Percentiles rank a stretch among this genome's conserved stretches.
These are phyloP conservation scores for Penicillium steckii DNA, from an alignment of 495 filamentous ascomycete genomes.

Conservation along the genomic window DNA sequence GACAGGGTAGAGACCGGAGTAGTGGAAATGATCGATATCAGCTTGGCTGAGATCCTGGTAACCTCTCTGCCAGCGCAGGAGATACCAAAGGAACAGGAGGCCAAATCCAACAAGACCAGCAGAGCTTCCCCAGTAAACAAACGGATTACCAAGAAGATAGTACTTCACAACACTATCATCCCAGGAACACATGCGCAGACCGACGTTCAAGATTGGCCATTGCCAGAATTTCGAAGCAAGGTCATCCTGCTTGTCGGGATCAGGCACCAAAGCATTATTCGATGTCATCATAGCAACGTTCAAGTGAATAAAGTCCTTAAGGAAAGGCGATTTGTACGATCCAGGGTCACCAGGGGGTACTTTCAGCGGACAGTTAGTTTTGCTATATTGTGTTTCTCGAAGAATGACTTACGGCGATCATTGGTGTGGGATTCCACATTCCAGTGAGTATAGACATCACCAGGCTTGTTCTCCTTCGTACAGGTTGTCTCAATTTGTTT, in stretches of 20 bases:
- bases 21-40: conserved; percentile 92
- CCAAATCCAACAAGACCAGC: conserved; percentile 70
- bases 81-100: conserved; percentile 75
- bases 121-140: conserved; percentile 95
- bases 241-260: conserved; percentile 98
- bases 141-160: conserved; percentile 94
- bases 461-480: conserved; percentile 86
- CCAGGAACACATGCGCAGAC: conserved; percentile 97
- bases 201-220: conserved; percentile 94
- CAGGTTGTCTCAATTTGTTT: conserved; percentile 99
- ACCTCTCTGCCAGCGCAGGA: conserved; percentile 93
- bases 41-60: conserved; percentile 75
- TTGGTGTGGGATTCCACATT: conserved; percentile 96
- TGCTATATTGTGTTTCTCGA: neutral
- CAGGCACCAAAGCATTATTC: conserved; percentile 96
- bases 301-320: conserved; percentile 93
- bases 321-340: conserved; percentile 93
- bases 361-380: conserved; percentile 30
- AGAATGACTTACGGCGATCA: conserved; percentile 75
- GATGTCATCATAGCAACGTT: conserved; percentile 99
- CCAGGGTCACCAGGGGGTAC: conserved; percentile 89
- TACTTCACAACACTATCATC: conserved; percentile 95
- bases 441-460: conserved; percentile 96
- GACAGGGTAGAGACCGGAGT: conserved; percentile 85
- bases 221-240: conserved; percentile 97